Conservation (phyloP, 2,329 filamentous ascomycete genomes). For the Fusarium hainanense region DNA sequence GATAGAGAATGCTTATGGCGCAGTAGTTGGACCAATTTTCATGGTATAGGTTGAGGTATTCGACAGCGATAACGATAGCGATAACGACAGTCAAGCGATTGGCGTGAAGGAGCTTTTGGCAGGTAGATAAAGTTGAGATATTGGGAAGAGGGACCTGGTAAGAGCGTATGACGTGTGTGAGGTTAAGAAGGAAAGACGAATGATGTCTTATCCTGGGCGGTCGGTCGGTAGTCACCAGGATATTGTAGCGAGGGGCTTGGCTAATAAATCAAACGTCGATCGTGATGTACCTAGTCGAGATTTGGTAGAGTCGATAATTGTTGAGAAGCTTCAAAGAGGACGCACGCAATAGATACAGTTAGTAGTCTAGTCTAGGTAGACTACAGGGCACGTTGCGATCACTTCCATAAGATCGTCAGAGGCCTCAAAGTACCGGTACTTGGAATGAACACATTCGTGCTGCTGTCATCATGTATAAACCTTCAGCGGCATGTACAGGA, state of each 20-base stretch:
- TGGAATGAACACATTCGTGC: not conserved
- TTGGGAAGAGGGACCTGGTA: not conserved
- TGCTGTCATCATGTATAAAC: not conserved
- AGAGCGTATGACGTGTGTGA: conserved; percentile 21
- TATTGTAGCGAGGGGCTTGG: conserved; percentile 28
- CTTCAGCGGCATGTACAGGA: conserved; percentile 6
- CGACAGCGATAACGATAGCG: conserved; percentile 39
- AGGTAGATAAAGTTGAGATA: not conserved
- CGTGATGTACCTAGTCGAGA: conserved; percentile 41
- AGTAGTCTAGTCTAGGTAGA: not conserved
- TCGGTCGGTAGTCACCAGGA: conserved; percentile 15
- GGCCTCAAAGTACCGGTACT: conserved; percentile 24
- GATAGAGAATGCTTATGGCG: conserved; percentile 30
- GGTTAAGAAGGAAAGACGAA: conserved; percentile 7
- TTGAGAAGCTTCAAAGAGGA: conserved; percentile 40
- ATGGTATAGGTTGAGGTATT: conserved; percentile 40
- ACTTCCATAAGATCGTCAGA: conserved; percentile 30
- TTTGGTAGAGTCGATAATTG: conserved; percentile 33
- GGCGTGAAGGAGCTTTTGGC: conserved; percentile 19
- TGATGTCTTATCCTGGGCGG: conserved; percentile 3
- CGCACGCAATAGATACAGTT: conserved; percentile 12
- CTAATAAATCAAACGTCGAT: conserved; percentile 40
- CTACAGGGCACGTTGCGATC: conserved; percentile 33
- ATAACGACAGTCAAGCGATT: conserved; percentile 33
- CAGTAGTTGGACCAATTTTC: conserved; percentile 27